phyloP scores from a whole-genome alignment of 2,329 filamentous ascomycete genomes.

The Ilyonectria mors-panacis region DNA sequence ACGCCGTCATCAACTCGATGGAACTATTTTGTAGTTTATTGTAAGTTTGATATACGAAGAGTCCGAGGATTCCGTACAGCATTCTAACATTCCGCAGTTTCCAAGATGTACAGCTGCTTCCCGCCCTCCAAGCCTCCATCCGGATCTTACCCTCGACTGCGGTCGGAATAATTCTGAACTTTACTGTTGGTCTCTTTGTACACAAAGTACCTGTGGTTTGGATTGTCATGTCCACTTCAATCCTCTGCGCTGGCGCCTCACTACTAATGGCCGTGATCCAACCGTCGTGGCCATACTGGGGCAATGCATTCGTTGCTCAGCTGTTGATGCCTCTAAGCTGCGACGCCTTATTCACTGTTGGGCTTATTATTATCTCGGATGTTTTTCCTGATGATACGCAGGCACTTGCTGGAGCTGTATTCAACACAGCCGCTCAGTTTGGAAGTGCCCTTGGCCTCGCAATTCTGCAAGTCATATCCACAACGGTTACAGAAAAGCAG shows the following conservation, averaged over 20 bases:
- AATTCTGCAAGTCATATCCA: conserved; percentile 60
- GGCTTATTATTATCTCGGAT: conserved; percentile 67
- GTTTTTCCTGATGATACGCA: conserved; percentile 69
- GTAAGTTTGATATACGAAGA: conserved; percentile 48
- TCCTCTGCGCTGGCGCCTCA: conserved; percentile 61
- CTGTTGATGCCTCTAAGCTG: conserved; percentile 55
- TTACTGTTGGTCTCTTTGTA: conserved; percentile 61
- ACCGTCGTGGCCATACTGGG: conserved; percentile 67
- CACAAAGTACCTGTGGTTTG: conserved; percentile 57
- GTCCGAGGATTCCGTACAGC: not conserved
- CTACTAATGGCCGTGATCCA: conserved; percentile 69
- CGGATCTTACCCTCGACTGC: conserved; percentile 62
- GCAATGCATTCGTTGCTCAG: conserved; percentile 60
- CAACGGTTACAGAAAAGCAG: conserved; percentile 53
- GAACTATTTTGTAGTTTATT: conserved; percentile 64
- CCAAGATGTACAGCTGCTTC: conserved; percentile 63
- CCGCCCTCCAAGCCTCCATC: conserved; percentile 61
- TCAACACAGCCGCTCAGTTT: conserved; percentile 72
- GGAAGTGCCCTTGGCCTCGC: conserved; percentile 69
- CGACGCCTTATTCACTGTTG: conserved; percentile 68
- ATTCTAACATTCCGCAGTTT: conserved; percentile 54
- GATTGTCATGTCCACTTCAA: conserved; percentile 57
- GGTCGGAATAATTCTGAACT: conserved; percentile 59
- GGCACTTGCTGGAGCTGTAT: conserved; percentile 72
- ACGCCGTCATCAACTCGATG: conserved; percentile 60